phyloP scores from a whole-genome alignment of 371 early-diverging fungal genomes.

The Mucor irregularis region DNA sequence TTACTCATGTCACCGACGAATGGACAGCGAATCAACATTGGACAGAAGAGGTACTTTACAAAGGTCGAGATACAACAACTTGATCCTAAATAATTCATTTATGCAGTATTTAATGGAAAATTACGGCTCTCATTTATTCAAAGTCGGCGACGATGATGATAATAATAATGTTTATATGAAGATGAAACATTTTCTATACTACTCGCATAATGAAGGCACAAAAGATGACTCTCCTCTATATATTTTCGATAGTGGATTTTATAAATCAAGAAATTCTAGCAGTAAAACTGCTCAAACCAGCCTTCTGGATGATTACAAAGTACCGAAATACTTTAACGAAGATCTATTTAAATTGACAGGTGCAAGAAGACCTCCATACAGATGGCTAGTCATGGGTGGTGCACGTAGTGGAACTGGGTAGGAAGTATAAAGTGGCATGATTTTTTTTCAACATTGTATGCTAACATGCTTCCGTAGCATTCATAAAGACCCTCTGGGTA shows the following conservation, averaged over 20 bases:
- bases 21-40: conserved; percentile 67
- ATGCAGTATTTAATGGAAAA: conserved; percentile 48
- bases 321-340: conserved; percentile 75
- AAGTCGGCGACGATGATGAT: conserved; percentile 82
- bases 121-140: conserved; percentile 69
- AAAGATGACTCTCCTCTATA: conserved; percentile 83
- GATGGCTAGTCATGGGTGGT: conserved; percentile 71
- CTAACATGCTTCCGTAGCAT: conserved; percentile 32
- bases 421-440: neutral
- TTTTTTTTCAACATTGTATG: neutral
- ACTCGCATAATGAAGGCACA: conserved; percentile 54
- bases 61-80: too few species aligned
- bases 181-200: conserved; percentile 72
- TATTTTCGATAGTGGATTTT: conserved; percentile 77
- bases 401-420: conserved; percentile 69
- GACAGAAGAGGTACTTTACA: conserved; percentile 54
- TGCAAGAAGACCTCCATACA: conserved; percentile 62
- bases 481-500: conserved; percentile 67
- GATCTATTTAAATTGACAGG: conserved; percentile 77
- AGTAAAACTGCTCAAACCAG: conserved; percentile 16
- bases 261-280: conserved; percentile 27
- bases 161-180: conserved; percentile 72
- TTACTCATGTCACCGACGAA: conserved; percentile 57
- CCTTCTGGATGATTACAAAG: conserved; percentile 65
- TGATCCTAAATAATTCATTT: neutral